Evolutionary conservation across 257 asterid genomes (phyloP), one percentile per base, ranked within the genome.

Genomic region (Phtheirospermum japonicum): DNA sequence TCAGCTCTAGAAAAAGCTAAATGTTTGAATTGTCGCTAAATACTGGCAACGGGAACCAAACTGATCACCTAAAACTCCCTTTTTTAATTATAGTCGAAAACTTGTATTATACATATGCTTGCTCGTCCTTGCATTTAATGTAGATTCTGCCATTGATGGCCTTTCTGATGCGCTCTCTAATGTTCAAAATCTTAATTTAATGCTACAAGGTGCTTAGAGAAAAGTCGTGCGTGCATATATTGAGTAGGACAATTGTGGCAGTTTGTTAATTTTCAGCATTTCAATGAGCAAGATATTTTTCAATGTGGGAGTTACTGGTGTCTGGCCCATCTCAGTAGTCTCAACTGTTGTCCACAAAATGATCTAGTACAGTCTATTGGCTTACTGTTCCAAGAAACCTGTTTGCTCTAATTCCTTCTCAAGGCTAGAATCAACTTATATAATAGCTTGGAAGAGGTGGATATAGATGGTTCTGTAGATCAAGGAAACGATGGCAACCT

Each of bases 381-480:
- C 51, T n/a, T n/a, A n/a, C 4, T n/a, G 51, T 45, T 9, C 65
- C 53, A 16, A 13, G 54, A 43, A 61, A 13, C 4, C 14, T 6
- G 12, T 39, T 59, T 59, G 28, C 26, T 23, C n/a, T n/a, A n/a
- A n/a, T n/a, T n/a, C n/a, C n/a, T 42, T 43, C 17, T 0, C 7
- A n/a, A n/a, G 20, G 57, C 9, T 39, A 36, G 16, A 40, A 60
- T 60, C 20, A 42, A 19, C 36, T 23, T n/a, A n/a, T n/a, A n/a
- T n/a, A n/a, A n/a, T 40, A 59, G 20, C 53, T n/a, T 39, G n/a
- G 51, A 13, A 23, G 37, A 0, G 36, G 5, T 45, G 31, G 55
- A n/a, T 26, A 37, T 14, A n/a, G 56, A 14, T 59, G 33, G 63
- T 58, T 60, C 37, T 28, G 19, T 61, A 12, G 57, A 46, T 42